Conservation (phyloP, 805 yeast genomes). For the Ogataea pilisensis region DNA sequence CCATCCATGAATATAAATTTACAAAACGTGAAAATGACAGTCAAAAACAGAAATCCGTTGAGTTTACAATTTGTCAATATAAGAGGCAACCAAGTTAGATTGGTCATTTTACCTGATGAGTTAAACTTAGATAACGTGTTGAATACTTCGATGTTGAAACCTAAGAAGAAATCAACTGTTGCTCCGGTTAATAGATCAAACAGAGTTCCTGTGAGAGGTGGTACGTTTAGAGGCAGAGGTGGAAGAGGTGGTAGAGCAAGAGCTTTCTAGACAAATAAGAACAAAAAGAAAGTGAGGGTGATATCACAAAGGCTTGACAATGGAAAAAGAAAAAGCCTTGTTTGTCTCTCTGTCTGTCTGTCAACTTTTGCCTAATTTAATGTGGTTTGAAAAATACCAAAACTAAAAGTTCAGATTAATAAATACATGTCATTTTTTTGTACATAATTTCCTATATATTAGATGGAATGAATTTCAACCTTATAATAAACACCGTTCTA, state of each 20-base stretch:
- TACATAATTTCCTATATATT: background rate
- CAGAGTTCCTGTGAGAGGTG: constrained; percentile 14
- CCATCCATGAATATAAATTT: constrained; percentile 88
- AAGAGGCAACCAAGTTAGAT: constrained; percentile 85
- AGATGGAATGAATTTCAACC: background rate
- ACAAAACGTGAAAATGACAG: constrained; percentile 74
- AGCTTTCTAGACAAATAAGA: constrained; percentile 31
- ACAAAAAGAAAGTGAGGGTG: too few relatives aligned
- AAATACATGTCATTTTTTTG: too few relatives aligned
- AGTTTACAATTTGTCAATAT: constrained; percentile 74
- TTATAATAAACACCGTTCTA: too few relatives aligned
- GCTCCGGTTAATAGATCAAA: constrained; percentile 30
- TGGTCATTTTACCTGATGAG: constrained; percentile 80
- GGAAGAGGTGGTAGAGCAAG: constrained; percentile 28
- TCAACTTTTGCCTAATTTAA: too few relatives aligned
- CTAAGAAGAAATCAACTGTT: constrained; percentile 40
- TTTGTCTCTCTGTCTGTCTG: too few relatives aligned
- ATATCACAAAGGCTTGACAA: too few relatives aligned
- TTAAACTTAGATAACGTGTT: constrained; percentile 65
- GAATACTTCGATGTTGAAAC: constrained; percentile 44
- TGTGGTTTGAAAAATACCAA: too few relatives aligned
- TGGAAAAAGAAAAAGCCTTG: background rate
- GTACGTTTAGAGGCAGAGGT: constrained; percentile 23
- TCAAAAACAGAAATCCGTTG: constrained; percentile 65
- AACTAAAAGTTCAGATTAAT: too few relatives aligned